phyloP scores from a whole-genome alignment of 257 asterid species.

The Schizonepeta tenuifolia region DNA sequence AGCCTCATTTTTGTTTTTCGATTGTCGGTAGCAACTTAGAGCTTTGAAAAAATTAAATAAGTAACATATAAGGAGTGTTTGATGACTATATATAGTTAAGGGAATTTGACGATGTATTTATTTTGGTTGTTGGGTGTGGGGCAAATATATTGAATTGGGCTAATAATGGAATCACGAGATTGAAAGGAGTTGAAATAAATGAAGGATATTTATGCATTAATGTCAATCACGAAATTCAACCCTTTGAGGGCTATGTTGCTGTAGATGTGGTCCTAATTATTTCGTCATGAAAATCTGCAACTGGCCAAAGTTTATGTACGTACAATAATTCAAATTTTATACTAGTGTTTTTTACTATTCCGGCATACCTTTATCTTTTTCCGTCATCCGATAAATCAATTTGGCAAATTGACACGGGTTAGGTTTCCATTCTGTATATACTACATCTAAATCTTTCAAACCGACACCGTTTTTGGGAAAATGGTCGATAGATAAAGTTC shows the following conservation, averaged over 20 bases:
- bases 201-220: slow-evolving; percentile 47
- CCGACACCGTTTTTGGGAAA: no score
- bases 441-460: no score
- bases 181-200: slow-evolving; percentile 52
- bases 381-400: no score
- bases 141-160: slow-evolving; percentile 38
- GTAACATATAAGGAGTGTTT: not conserved
- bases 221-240: slow-evolving; percentile 62
- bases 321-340: no score
- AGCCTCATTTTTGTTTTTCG: slow-evolving; percentile 33
- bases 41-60: not conserved
- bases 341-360: no score
- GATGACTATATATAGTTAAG: slow-evolving; percentile 31
- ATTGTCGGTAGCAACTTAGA: not conserved
- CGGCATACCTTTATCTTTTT: not conserved
- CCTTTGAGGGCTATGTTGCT: slow-evolving; percentile 21
- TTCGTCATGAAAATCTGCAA: not conserved
- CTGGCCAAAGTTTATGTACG: not conserved
- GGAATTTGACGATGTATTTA: slow-evolving; percentile 18
- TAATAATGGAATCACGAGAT: slow-evolving; percentile 70
- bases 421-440: no score
- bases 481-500: no score
- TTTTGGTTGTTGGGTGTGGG: slow-evolving; percentile 43
- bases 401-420: no score
- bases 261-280: not conserved